These are phyloP conservation scores for Stagonosporopsis chrysanthemi DNA, from an alignment of 2,329 filamentous ascomycete species.

Conservation along the genomic window DNA sequence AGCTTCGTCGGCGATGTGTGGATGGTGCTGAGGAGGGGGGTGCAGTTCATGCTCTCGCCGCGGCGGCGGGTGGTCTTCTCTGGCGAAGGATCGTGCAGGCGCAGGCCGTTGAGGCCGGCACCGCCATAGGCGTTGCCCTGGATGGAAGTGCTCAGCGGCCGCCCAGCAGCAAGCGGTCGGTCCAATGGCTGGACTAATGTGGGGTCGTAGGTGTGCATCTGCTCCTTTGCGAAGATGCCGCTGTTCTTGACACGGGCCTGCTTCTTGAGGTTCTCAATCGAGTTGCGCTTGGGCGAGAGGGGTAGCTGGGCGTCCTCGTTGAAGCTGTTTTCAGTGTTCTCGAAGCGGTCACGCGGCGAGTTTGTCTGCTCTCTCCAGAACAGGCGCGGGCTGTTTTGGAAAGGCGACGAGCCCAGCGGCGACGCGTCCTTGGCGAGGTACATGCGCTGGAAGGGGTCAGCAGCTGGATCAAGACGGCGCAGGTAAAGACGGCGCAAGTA, in stretches of 20 bases:
- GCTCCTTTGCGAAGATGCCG: constrained; percentile 93
- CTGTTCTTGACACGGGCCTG: constrained; percentile 97
- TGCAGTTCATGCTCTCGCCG: constrained; percentile 66
- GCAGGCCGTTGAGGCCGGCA: constrained; percentile 59
- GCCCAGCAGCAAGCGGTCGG: constrained; percentile 74
- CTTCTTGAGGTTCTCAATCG: constrained; percentile 93
- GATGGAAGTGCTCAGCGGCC: constrained; percentile 64
- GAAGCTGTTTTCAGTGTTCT: constrained; percentile 67
- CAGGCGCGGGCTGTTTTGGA: constrained; percentile 76
- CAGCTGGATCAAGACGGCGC: neutral
- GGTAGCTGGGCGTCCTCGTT: constrained; percentile 65
- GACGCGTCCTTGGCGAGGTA: constrained; percentile 76
- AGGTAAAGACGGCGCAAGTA: neutral
- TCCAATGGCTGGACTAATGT: constrained; percentile 78
- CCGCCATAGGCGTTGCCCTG: constrained; percentile 75
- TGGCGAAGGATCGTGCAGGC: constrained; percentile 38
- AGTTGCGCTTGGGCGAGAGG: constrained; percentile 79
- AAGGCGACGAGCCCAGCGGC: constrained; percentile 84
- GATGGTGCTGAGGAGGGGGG: constrained; percentile 65
- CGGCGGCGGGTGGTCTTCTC: constrained; percentile 50
- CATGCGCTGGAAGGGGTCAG: constrained; percentile 65
- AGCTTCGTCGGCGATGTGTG: constrained; percentile 65
- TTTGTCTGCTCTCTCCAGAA: constrained; percentile 85
- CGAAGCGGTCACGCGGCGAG: constrained; percentile 69
- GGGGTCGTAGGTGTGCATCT: constrained; percentile 92